These are phyloP conservation scores for Zalaria obscura DNA, from an alignment of 2,329 filamentous ascomycete genomes.

Conservation along the genomic window DNA sequence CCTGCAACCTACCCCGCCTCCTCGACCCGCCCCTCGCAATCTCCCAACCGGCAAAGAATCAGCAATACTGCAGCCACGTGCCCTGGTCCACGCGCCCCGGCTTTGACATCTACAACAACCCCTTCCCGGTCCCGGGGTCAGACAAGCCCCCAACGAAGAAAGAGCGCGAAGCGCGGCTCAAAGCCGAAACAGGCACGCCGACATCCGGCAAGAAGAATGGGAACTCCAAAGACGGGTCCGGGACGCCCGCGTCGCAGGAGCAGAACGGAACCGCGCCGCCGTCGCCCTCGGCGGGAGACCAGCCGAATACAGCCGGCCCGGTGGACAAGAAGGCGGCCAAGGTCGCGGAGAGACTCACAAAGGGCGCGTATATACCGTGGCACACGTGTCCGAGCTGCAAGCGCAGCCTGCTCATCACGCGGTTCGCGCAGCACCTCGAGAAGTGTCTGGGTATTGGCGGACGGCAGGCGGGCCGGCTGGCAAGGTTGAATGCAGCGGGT, in stretches of 20 bases:
- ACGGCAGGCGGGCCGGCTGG: conserved; percentile 34
- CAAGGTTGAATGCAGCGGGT: conserved; percentile 22
- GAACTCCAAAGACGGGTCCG: conserved; percentile 29
- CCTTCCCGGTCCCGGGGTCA: conserved; percentile 53
- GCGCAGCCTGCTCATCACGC: conserved; percentile 44
- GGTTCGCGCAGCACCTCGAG: conserved; percentile 47
- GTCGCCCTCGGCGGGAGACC: conserved; percentile 15
- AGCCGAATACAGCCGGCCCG: conserved; percentile 14
- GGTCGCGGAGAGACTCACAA: conserved; percentile 31
- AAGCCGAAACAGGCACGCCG: conserved; percentile 9
- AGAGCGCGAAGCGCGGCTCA: conserved; percentile 56
- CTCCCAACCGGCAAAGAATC: conserved; percentile 24
- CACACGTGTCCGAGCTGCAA: conserved; percentile 47
- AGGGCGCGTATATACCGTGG: conserved; percentile 38
- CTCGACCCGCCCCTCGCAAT: conserved; percentile 51
- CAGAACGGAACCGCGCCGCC: conserved; percentile 17
- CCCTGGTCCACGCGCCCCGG: conserved; percentile 64
- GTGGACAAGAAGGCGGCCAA: conserved; percentile 27
- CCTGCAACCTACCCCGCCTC: conserved; percentile 60
- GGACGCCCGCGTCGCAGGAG: conserved; percentile 30
- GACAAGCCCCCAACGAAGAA: conserved; percentile 51
- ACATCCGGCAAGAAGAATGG: conserved; percentile 20
- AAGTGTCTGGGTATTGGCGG: conserved; percentile 46
- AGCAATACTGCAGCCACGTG: conserved; percentile 63
- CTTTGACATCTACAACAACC: conserved; percentile 72